These are phyloP conservation scores for Starmerella cellae DNA, from an alignment of 805 yeast species.

Conservation along the genomic window DNA sequence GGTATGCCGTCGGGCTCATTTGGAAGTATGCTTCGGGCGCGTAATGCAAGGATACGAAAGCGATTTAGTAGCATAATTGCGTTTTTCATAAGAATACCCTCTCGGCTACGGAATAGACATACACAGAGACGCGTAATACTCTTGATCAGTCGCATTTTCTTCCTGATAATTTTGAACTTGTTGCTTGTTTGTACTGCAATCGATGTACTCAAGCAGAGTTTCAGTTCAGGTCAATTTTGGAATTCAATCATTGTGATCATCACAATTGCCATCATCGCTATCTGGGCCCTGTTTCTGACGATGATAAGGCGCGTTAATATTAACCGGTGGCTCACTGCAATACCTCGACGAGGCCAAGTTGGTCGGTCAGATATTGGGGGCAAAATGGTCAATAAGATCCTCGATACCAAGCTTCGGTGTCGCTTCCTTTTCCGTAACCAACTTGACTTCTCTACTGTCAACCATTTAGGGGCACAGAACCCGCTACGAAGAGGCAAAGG, in stretches of 20 bases:
- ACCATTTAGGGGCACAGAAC: constrained; percentile 21
- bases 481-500: constrained; percentile 7
- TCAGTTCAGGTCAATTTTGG: constrained; percentile 52
- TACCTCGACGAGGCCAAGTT: constrained; percentile 70
- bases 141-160: constrained; percentile 1
- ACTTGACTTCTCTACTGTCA: constrained; percentile 9
- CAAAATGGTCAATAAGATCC: constrained; percentile 32
- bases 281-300: constrained; percentile 39
- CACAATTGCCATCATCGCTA: constrained; percentile 49
- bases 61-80: background rate
- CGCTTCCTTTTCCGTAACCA: constrained; percentile 11
- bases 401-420: constrained; percentile 27
- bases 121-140: background rate
- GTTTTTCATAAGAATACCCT: background rate
- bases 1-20: too few species aligned
- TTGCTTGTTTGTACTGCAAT: constrained; percentile 62
- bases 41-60: background rate
- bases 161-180: constrained; percentile 27
- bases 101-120: background rate
- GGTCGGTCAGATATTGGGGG: constrained; percentile 45
- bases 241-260: constrained; percentile 70
- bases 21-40: background rate
- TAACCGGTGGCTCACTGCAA: constrained; percentile 50
- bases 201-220: constrained; percentile 57
- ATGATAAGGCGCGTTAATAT: constrained; percentile 46